Conservation (phyloP, 805 yeast species). For the Komagataella ulmi region DNA sequence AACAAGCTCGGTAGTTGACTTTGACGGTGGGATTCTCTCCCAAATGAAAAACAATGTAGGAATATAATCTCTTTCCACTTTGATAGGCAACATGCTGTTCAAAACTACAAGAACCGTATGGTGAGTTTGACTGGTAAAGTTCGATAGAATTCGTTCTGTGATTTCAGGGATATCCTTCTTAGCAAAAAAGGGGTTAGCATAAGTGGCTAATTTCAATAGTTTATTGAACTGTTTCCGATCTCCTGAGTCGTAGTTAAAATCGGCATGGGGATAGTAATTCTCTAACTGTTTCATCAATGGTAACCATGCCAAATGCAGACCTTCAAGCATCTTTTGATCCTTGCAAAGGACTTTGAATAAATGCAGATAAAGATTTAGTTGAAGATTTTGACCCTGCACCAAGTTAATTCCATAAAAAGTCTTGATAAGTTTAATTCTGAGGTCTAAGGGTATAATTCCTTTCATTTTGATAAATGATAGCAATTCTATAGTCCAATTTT, state of each 20-base stretch:
- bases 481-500: slow-evolving; percentile 82
- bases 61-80: slow-evolving; percentile 32
- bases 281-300: slow-evolving; percentile 24
- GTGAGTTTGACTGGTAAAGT: slow-evolving; percentile 40
- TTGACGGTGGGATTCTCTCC: slow-evolving; percentile 36
- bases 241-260: slow-evolving; percentile 29
- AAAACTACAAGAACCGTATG: slow-evolving; percentile 37
- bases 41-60: slow-evolving; percentile 65
- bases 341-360: slow-evolving; percentile 47
- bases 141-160: slow-evolving; percentile 35
- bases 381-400: slow-evolving; percentile 57
- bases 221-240: slow-evolving; percentile 36
- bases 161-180: slow-evolving; percentile 32
- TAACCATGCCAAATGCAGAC: slow-evolving; percentile 35
- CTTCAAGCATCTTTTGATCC: slow-evolving; percentile 25
- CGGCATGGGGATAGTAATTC: slow-evolving; percentile 29
- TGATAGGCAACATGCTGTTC: slow-evolving; percentile 37
- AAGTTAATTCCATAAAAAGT: slow-evolving; percentile 64
- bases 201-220: slow-evolving; percentile 36
- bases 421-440: slow-evolving; percentile 46
- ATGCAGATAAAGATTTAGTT: slow-evolving; percentile 45
- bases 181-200: slow-evolving; percentile 42
- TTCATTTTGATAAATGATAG: slow-evolving; percentile 68
- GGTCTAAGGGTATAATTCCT: slow-evolving; percentile 58
- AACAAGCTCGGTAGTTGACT: slow-evolving; percentile 31